These are phyloP conservation scores for Moricandia moricandioides DNA, from an alignment of 345 rosid genomes.

Conservation along the genomic window DNA sequence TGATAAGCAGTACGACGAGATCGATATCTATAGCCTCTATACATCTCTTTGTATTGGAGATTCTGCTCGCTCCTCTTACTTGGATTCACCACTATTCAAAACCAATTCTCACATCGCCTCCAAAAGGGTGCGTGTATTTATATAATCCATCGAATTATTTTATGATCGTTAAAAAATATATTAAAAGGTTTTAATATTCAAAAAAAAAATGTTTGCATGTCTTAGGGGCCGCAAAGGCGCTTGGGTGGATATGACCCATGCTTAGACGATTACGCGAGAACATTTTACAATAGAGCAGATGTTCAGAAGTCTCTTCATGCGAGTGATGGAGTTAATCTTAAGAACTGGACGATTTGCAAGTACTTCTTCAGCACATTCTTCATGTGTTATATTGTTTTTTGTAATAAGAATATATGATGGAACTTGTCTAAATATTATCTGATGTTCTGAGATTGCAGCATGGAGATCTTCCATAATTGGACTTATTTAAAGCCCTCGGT, in stretches of 20 bases:
- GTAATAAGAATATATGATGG: not conserved
- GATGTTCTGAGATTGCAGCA: slow-evolving; percentile 41
- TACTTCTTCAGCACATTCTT: slow-evolving; percentile 26
- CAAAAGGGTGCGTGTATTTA: slow-evolving; percentile 25
- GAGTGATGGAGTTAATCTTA: slow-evolving; percentile 53
- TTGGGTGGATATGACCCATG: slow-evolving; percentile 95
- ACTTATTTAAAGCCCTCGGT: slow-evolving; percentile 53
- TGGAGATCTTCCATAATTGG: slow-evolving; percentile 55
- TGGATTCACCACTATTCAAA: slow-evolving; percentile 13
- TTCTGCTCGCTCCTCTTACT: slow-evolving; percentile 36
- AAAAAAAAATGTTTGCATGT: not conserved
- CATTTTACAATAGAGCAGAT: slow-evolving; percentile 80
- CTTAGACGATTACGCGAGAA: slow-evolving; percentile 66
- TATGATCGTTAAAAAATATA: not conserved
- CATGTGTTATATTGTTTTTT: not conserved
- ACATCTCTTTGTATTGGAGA: slow-evolving; percentile 66
- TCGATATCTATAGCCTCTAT: slow-evolving; percentile 87
- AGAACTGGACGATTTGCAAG: slow-evolving; percentile 97
- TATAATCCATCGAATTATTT: not conserved
- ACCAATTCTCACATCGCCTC: slow-evolving; percentile 14
- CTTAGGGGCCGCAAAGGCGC: slow-evolving; percentile 64
- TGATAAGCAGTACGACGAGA: slow-evolving; percentile 69
- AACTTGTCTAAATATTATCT: slow-evolving; percentile 5
- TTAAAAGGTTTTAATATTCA: not conserved
- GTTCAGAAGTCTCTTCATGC: slow-evolving; percentile 91